Conservation (phyloP, 306 rosid species). For the Trichosanthes truncata region DNA sequence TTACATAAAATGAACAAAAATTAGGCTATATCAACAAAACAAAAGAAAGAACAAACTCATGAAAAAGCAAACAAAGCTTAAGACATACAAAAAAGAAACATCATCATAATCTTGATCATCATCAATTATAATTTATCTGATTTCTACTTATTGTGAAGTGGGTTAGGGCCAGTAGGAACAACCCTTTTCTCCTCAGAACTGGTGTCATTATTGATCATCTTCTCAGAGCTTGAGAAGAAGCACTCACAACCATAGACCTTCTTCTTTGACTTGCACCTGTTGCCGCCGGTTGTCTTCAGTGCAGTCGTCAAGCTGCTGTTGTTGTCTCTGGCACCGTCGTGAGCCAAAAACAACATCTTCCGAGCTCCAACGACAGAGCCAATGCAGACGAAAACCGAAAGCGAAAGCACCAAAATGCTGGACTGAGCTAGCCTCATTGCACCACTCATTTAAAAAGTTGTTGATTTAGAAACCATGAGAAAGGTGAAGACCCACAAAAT, state of each 20-base stretch:
- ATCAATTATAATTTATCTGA: background rate
- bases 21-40: conserved; percentile 5
- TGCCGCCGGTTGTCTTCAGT: conserved; percentile 6
- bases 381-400: background rate
- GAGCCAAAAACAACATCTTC: conserved; percentile 15
- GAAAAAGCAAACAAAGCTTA: background rate
- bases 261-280: conserved; percentile 24
- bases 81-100: background rate
- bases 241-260: conserved; percentile 14
- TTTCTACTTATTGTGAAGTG: conserved; percentile 68
- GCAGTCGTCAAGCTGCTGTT: conserved; percentile 17
- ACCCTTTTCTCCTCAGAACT: conserved; percentile 52
- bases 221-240: conserved; percentile 14
- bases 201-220: conserved; percentile 12
- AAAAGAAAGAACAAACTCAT: background rate
- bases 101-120: background rate
- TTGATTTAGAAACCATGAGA: background rate
- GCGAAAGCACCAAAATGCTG: background rate
- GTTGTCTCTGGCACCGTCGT: conserved; percentile 19
- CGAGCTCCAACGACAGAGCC: conserved; percentile 19
- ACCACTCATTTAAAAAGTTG: background rate
- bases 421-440: conserved; percentile 7
- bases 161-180: conserved; percentile 89
- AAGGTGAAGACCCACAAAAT: conserved; percentile 2
- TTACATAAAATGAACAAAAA: background rate